Conservation (phyloP, 371 early-diverging fungal genomes). For the Thermomucor indicae-seudaticae region DNA sequence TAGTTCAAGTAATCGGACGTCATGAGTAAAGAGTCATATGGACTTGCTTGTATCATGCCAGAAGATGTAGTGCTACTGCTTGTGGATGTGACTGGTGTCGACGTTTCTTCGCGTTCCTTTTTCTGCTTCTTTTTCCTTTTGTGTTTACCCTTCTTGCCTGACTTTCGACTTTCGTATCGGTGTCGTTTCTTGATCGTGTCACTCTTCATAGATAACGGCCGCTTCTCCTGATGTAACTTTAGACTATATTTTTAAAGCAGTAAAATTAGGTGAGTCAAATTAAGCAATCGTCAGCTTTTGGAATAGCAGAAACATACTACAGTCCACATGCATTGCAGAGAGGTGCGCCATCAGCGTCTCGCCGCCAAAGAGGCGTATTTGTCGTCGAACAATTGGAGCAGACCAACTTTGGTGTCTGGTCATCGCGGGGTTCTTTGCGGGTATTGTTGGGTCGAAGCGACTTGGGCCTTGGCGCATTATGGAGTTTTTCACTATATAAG, state of each 20-base stretch:
- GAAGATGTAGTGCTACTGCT: too few relatives aligned
- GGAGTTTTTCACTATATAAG: conserved; percentile 53
- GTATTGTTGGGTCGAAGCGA: conserved; percentile 16
- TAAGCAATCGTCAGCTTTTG: background rate
- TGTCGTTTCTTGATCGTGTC: conserved; percentile 82
- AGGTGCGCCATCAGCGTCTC: conserved; percentile 74
- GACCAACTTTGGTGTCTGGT: conserved; percentile 26
- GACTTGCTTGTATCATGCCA: too few relatives aligned
- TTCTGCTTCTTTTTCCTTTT: conserved; percentile 14
- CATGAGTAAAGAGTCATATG: too few relatives aligned
- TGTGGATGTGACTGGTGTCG: too few relatives aligned
- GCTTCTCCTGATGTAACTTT: conserved; percentile 82
- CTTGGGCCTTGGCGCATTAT: conserved; percentile 59
- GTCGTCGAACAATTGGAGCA: conserved; percentile 91
- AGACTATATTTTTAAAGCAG: conserved; percentile 17
- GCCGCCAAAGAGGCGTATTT: conserved; percentile 95
- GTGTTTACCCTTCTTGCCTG: conserved; percentile 9
- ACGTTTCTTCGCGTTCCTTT: background rate
- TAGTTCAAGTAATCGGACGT: too few relatives aligned
- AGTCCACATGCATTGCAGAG: conserved; percentile 98
- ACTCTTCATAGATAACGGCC: conserved; percentile 78
- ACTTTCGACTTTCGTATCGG: conserved; percentile 54
- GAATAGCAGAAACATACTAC: conserved; percentile 57
- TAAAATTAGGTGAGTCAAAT: background rate
- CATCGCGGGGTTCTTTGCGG: conserved; percentile 16